Base-by-base conservation (phyloP, 2,329 filamentous ascomycete species). In the Exophiala dermatitidis region DNA sequence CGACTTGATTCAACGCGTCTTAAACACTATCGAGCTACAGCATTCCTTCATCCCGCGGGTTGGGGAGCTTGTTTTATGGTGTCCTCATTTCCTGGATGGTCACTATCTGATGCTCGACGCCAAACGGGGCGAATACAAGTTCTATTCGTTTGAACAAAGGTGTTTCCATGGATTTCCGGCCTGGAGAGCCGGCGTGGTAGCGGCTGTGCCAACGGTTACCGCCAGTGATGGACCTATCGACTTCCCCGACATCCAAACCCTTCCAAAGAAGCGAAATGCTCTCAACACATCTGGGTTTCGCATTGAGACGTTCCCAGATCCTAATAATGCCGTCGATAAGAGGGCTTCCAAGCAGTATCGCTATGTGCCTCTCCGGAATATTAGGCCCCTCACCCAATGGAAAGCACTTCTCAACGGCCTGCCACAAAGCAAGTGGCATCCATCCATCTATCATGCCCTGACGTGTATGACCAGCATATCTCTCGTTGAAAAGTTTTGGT, bases 111-210 rank as follows among this genome's bases (percentile, higher is more conserved):
- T 65, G 12, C 71, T 63, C 56, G 69, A 75, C 48, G 48, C 58
- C 1, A 56, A 63, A 2, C 64, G 59, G 1, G 53, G 60, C 2
- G 49, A 58, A 10, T 62, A 69, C 44, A 66, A 69, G 48, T 64
- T 69, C 1, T 72, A 69, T 45, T 67, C 69, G 6, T 52, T 59
- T 1, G 53, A 64, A 7, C 61, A 67, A n/a, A 53, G 64, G 26
- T 59, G 55, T 28, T 74, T 68, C 57, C 56, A 61, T 2, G 69
- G 67, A 0, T 59, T 62, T 12, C 77, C 78, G 0, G 52, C 65
- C 4, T 84, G 81, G 81, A 74, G 79, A 59, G 80, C 76, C 0
- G 81, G 80, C 1, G 68, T 81, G 0, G 68, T 84, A 7, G 74
- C 75, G 1, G 75, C 83, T 61, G 66, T 71, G 3, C 74, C 80